These are phyloP conservation scores for Xylaria telfairii DNA, from an alignment of 495 filamentous ascomycete genomes.

Conservation along the genomic window DNA sequence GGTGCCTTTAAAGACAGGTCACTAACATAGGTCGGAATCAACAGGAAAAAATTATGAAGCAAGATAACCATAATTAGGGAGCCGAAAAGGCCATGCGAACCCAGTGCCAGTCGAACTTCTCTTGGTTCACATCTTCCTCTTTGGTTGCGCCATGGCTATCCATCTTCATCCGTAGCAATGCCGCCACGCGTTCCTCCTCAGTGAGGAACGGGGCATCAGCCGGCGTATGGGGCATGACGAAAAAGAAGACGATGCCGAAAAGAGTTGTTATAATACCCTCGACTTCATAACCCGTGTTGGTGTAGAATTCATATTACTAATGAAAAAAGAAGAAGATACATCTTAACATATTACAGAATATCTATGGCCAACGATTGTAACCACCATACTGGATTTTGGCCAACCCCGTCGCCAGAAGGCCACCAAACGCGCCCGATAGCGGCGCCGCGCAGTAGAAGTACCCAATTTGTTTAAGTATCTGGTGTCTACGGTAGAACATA, in stretches of 20 bases:
- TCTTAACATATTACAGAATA: conserved; percentile 44
- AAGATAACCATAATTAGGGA: conserved; percentile 49
- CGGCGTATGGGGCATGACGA: conserved; percentile 56
- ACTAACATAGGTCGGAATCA: conserved; percentile 45
- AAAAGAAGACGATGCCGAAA: conserved; percentile 48
- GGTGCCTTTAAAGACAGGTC: background rate
- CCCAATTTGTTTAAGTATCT: conserved; percentile 50
- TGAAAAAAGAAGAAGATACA: background rate
- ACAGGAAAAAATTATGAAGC: conserved; percentile 49
- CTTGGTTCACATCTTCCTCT: conserved; percentile 45
- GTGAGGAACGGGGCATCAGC: conserved; percentile 48
- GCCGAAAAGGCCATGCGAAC: conserved; percentile 50
- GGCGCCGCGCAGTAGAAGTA: conserved; percentile 72
- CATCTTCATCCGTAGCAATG: conserved; percentile 46
- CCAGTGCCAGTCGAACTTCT: conserved; percentile 53
- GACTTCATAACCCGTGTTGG: conserved; percentile 33
- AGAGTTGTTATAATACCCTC: conserved; percentile 51
- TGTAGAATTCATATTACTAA: background rate
- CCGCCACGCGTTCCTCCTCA: conserved; percentile 42
- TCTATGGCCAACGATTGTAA: conserved; percentile 55
- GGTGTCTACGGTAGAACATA: conserved; percentile 55
- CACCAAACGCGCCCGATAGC: conserved; percentile 68
- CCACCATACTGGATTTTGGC: conserved; percentile 44
- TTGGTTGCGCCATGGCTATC: conserved; percentile 50
- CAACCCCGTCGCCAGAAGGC: conserved; percentile 62